These are phyloP conservation scores for Salvia miltiorrhiza DNA, from an alignment of 257 asterid genomes.

Conservation along the genomic window DNA sequence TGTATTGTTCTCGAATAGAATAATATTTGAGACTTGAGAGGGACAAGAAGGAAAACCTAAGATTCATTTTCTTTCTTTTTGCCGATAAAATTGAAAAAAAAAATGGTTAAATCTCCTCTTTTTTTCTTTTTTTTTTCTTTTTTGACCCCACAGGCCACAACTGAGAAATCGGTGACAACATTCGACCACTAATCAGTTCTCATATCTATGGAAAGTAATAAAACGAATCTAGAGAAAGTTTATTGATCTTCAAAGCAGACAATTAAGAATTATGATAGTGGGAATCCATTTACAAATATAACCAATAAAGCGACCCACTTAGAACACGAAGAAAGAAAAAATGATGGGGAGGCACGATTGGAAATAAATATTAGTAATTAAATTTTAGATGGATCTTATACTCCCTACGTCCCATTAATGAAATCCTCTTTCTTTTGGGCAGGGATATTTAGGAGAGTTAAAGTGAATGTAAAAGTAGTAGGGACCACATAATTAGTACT, in stretches of 20 bases:
- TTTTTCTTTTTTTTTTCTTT: too few relatives aligned
- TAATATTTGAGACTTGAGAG: background rate
- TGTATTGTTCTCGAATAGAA: background rate
- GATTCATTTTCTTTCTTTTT: background rate
- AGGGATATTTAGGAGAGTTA: too few relatives aligned
- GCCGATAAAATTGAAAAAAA: background rate
- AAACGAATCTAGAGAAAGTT: constrained; percentile 5
- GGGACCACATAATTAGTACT: too few relatives aligned
- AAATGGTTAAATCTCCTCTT: background rate
- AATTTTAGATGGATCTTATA: background rate
- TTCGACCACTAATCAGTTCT: background rate
- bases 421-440: too few relatives aligned
- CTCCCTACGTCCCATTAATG: too few relatives aligned
- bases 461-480: too few relatives aligned
- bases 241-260: background rate
- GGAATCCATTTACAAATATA: constrained; percentile 8
- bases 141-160: background rate
- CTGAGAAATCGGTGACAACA: background rate
- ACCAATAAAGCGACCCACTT: background rate
- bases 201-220: background rate
- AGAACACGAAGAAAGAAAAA: background rate
- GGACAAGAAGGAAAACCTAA: background rate
- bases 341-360: constrained; percentile 15
- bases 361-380: background rate
- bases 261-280: constrained; percentile 13